phyloP scores from a whole-genome alignment of 2,329 filamentous ascomycete species.

The Chrysosporium keratinophilum region DNA sequence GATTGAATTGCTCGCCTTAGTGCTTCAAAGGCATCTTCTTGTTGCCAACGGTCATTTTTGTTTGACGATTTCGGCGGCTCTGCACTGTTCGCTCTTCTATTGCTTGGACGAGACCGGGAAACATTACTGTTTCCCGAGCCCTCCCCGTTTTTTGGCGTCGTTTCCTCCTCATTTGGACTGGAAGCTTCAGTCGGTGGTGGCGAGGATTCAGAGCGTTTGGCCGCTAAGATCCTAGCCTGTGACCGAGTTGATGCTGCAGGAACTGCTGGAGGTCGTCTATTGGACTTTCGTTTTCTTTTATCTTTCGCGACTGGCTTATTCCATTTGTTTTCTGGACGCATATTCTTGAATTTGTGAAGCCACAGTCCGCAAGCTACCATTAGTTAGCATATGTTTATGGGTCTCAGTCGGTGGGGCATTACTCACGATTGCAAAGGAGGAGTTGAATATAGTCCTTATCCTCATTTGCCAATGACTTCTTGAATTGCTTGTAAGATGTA shows the following conservation, averaged over 20 bases:
- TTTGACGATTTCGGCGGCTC: conserved; percentile 34
- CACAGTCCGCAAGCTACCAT: conserved; percentile 72
- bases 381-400: conserved; percentile 22
- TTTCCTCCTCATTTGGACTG: conserved; percentile 17
- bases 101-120: conserved; percentile 29
- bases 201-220: conserved; percentile 29
- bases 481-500: conserved; percentile 60
- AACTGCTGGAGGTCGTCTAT: conserved; percentile 27
- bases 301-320: conserved; percentile 48
- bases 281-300: conserved; percentile 33
- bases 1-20: conserved; percentile 50
- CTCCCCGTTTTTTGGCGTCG: conserved; percentile 5
- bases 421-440: conserved; percentile 77
- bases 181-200: conserved; percentile 10
- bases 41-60: conserved; percentile 28
- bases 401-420: not conserved
- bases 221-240: conserved; percentile 17
- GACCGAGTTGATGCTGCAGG: conserved; percentile 20
- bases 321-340: conserved; percentile 78
- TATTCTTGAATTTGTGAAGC: conserved; percentile 77
- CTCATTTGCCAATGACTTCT: conserved; percentile 58
- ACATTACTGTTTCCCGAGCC: conserved; percentile 18
- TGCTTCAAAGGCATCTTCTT: conserved; percentile 36
- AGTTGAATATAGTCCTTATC: conserved; percentile 64
- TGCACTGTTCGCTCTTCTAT: conserved; percentile 40